These are phyloP conservation scores for Chloris gayana DNA, from an alignment of 176 grass and related monocot species.

Conservation along the genomic window DNA sequence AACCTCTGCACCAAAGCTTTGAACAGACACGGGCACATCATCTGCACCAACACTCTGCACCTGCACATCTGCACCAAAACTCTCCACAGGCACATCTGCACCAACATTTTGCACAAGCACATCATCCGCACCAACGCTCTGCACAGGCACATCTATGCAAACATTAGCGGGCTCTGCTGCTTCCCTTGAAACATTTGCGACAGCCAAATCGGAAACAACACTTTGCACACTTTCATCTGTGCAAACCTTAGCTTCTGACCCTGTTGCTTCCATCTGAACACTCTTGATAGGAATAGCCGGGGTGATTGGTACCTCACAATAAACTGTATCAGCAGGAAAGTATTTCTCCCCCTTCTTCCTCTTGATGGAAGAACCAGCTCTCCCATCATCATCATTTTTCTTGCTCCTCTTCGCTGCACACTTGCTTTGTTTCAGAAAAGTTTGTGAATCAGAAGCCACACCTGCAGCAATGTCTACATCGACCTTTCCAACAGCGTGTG, in stretches of 20 bases:
- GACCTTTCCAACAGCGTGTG: neutral
- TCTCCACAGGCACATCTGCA: neutral
- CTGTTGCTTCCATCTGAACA: conserved; percentile 15
- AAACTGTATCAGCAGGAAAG: neutral
- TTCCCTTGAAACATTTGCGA: neutral
- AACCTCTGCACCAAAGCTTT: conserved; percentile 6
- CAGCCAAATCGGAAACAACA: conserved; percentile 29
- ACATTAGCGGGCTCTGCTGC: neutral
- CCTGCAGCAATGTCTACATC: neutral
- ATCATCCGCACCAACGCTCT: conserved; percentile 8
- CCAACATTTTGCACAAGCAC: conserved; percentile 14
- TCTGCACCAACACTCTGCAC: neutral
- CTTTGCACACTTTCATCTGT: conserved; percentile 2
- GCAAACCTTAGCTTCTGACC: conserved; percentile 6
- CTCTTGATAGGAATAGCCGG: conserved; percentile 43
- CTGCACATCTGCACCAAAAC: conserved; percentile 8
- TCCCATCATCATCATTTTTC: conserved; percentile 35
- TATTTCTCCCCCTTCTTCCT: conserved; percentile 30
- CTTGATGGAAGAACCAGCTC: conserved; percentile 8
- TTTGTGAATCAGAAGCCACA: neutral
- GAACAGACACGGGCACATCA: conserved; percentile 29
- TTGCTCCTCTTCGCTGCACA: conserved; percentile 28
- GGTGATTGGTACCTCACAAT: conserved; percentile 21
- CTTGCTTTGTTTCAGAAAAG: conserved; percentile 29
- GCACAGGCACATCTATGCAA: conserved; percentile 15